phyloP scores from a whole-genome alignment of 345 rosid genomes.

The Ricinus communis region DNA sequence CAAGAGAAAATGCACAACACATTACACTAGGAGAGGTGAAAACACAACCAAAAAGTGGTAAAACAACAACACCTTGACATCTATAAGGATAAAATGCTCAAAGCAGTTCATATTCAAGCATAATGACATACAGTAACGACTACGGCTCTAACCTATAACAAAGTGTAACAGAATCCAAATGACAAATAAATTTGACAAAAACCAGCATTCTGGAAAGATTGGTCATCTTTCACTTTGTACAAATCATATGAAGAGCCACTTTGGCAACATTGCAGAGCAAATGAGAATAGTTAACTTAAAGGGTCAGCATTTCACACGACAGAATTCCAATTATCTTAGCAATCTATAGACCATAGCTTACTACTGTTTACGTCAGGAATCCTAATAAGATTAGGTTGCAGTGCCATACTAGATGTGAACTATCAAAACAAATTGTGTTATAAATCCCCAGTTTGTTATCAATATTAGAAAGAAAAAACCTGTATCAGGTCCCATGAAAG shows the following conservation, averaged over 20 bases:
- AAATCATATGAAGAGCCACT: slow-evolving; percentile 2
- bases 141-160: slow-evolving; percentile 2
- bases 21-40: not conserved
- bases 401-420: not conserved
- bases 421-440: not conserved
- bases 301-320: not conserved
- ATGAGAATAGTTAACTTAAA: slow-evolving; percentile 5
- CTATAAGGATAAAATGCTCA: slow-evolving; percentile 15
- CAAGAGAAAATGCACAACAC: not conserved
- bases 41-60: not conserved
- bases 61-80: not conserved
- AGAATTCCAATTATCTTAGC: slow-evolving; percentile 12
- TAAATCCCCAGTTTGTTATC: not conserved
- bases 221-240: not conserved
- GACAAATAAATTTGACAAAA: not conserved
- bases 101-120: slow-evolving; percentile 4
- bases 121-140: not conserved
- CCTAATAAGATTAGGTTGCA: not conserved
- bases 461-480: not conserved
- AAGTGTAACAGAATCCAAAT: not conserved
- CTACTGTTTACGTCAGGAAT: slow-evolving; percentile 3
- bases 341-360: not conserved
- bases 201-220: slow-evolving; percentile 11
- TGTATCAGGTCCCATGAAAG: not conserved
- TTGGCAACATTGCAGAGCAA: not conserved